Percentiles rank a stretch among this genome's conserved stretches.
Evolutionary conservation across 1,284 basidiomycete genomes (phyloP).

Genomic region (Malassezia sympodialis): DNA sequence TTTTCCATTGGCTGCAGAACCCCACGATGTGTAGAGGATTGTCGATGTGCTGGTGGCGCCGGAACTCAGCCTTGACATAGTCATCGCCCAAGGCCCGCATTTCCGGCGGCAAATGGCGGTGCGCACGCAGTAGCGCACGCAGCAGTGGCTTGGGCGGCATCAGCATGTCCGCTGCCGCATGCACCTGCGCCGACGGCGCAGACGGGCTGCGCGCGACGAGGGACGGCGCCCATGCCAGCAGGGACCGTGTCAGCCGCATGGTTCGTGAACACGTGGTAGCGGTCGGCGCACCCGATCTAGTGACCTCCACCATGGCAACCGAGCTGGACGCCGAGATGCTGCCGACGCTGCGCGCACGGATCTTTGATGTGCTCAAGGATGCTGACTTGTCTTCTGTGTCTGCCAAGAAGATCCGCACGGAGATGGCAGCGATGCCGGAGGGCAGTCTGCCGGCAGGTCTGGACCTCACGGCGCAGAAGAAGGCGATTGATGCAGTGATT

Average conservation of each 20-base stretch:
- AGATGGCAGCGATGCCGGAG: conserved; percentile 27
- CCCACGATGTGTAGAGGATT: conserved; percentile 46
- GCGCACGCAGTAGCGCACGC: conserved; percentile 37
- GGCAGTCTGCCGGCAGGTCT: conserved; percentile 24
- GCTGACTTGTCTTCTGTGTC: conserved; percentile 38
- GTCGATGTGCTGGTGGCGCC: conserved; percentile 32
- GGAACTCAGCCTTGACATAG: conserved; percentile 47
- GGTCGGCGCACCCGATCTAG: not conserved
- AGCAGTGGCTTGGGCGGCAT: conserved; percentile 43
- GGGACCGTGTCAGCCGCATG: not conserved
- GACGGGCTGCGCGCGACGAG: not conserved
- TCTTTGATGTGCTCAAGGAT: conserved; percentile 38
- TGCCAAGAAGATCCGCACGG: conserved; percentile 33
- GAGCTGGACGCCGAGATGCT: conserved; percentile 8
- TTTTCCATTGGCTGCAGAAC: conserved; percentile 47
- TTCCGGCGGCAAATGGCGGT: conserved; percentile 34
- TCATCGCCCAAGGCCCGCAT: conserved; percentile 47
- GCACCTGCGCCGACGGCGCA: not conserved
- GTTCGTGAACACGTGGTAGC: not conserved
- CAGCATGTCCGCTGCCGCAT: conserved; percentile 16
- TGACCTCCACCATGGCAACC: not conserved
- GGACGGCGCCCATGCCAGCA: not conserved
- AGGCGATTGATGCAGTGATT: conserved; percentile 35
- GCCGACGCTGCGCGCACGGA: conserved; percentile 28
- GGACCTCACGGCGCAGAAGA: conserved; percentile 35